A percentile compares a stretch with the other conserved stretches of the same genome.
Conservation (phyloP, 2,329 filamentous ascomycete species). For the Scleromitrula shiraiana region DNA sequence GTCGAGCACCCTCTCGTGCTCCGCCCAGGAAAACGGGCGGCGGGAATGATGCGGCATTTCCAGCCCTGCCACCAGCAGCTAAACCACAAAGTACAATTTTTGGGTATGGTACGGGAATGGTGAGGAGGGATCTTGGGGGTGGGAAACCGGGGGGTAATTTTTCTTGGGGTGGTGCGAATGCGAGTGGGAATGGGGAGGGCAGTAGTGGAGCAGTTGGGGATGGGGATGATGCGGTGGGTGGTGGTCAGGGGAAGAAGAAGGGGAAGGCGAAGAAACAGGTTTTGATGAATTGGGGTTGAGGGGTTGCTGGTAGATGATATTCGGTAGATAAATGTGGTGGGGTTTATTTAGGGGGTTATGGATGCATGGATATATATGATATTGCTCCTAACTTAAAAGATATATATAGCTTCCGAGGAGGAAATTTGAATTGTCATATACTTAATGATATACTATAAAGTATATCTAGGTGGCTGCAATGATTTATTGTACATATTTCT, state of each 20-base stretch:
- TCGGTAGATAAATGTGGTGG: no score
- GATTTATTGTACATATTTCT: no score
- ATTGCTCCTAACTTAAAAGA: no score
- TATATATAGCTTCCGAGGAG: no score
- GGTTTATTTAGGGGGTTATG: no score
- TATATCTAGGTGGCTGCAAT: no score
- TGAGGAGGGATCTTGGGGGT: slow-evolving; percentile 43
- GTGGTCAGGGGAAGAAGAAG: slow-evolving; percentile 43
- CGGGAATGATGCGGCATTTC: slow-evolving; percentile 61
- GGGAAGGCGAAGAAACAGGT: slow-evolving; percentile 53
- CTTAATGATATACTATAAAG: no score
- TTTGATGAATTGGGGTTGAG: slow-evolving; percentile 30
- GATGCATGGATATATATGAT: no score
- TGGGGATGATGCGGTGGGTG: slow-evolving; percentile 14
- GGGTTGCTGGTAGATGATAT: no score
- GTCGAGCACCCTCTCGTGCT: slow-evolving; percentile 11
- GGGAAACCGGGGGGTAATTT: slow-evolving; percentile 20
- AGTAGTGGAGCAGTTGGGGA: slow-evolving; percentile 11
- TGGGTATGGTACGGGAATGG: slow-evolving; percentile 48
- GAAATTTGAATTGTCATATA: no score
- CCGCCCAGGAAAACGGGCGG: slow-evolving; percentile 4
- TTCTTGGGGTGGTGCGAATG: slow-evolving; percentile 21
- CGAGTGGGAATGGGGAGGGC: slow-evolving; percentile 21
- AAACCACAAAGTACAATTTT: slow-evolving; percentile 59
- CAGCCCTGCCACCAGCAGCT: slow-evolving; percentile 69